Percentiles rank a stretch among this genome's conserved stretches.
phyloP scores from a whole-genome alignment of 768 basidiomycete genomes.

The Phylloporus sp. region DNA sequence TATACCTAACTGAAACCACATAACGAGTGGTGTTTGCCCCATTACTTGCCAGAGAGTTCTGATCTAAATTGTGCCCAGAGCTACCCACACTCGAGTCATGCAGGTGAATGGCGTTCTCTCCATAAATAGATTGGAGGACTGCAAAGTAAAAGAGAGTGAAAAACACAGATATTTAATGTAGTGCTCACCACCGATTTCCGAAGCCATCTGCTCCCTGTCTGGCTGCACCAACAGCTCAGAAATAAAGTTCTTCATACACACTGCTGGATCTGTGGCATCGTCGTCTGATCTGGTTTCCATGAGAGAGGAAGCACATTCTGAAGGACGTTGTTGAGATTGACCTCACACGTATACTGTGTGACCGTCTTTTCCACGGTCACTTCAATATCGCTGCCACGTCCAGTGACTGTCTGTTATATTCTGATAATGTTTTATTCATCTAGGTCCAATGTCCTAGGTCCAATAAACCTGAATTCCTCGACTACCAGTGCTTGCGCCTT shows the following conservation, averaged over 20 bases:
- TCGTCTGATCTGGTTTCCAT: slow-evolving; percentile 18
- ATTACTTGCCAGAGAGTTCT: slow-evolving; percentile 11
- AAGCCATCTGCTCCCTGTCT: slow-evolving; percentile 41
- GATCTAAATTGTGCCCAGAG: slow-evolving; percentile 4
- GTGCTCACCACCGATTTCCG: slow-evolving; percentile 42
- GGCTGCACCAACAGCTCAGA: slow-evolving; percentile 31
- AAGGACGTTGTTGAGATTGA: slow-evolving; percentile 10
- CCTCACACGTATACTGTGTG: neutral
- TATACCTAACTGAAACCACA: slow-evolving; percentile 62
- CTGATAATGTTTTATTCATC: too few relatives aligned
- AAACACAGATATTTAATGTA: neutral
- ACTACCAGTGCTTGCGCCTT: too few relatives aligned
- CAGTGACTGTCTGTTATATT: neutral
- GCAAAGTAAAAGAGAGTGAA: slow-evolving; percentile 4
- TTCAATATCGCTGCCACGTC: neutral
- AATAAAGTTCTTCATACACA: slow-evolving; percentile 25
- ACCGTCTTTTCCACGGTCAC: slow-evolving; percentile 3
- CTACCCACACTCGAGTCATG: slow-evolving; percentile 29
- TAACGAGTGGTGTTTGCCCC: slow-evolving; percentile 52
- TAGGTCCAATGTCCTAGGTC: too few relatives aligned
- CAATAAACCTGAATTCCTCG: too few relatives aligned
- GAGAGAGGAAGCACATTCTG: neutral
- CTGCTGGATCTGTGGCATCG: slow-evolving; percentile 10
- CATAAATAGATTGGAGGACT: slow-evolving; percentile 83
- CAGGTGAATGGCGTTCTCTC: slow-evolving; percentile 60